phyloP scores from a whole-genome alignment of 2,329 filamentous ascomycete genomes.

The Aspergillus novoparasiticus region DNA sequence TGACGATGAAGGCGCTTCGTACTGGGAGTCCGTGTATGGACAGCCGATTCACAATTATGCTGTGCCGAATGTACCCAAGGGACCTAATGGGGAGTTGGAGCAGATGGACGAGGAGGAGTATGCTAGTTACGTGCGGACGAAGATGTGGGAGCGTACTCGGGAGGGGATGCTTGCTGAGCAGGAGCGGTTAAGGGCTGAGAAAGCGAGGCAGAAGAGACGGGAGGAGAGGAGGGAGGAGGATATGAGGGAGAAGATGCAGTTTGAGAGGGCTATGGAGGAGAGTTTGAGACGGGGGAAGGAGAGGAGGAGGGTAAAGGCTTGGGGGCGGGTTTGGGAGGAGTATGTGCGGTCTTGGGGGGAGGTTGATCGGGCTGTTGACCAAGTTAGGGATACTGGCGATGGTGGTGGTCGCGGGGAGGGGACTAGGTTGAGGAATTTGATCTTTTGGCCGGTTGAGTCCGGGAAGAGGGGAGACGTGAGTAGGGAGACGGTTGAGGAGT shows the following conservation, averaged over 20 bases:
- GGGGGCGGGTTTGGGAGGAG: constrained; percentile 63
- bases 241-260: constrained; percentile 35
- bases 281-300: constrained; percentile 69
- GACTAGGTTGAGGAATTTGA: constrained; percentile 42
- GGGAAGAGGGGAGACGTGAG: constrained; percentile 60
- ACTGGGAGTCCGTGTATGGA: constrained; percentile 96
- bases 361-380: constrained; percentile 36
- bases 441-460: constrained; percentile 74
- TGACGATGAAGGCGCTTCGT: constrained; percentile 92
- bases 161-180: constrained; percentile 80
- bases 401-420: neutral
- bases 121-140: constrained; percentile 75
- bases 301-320: constrained; percentile 49
- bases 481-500: constrained; percentile 65
- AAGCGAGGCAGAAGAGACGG: constrained; percentile 49
- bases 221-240: constrained; percentile 34
- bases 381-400: constrained; percentile 9
- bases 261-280: constrained; percentile 68
- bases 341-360: constrained; percentile 68
- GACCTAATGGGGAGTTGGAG: constrained; percentile 64
- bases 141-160: constrained; percentile 96
- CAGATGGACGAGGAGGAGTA: constrained; percentile 94
- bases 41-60: constrained; percentile 87
- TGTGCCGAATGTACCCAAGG: constrained; percentile 50
- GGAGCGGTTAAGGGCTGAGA: constrained; percentile 60